Percentiles rank a stretch among this genome's conserved stretches.
Conservation (phyloP, 495 filamentous ascomycete species). For the Talaromyces adpressus region DNA sequence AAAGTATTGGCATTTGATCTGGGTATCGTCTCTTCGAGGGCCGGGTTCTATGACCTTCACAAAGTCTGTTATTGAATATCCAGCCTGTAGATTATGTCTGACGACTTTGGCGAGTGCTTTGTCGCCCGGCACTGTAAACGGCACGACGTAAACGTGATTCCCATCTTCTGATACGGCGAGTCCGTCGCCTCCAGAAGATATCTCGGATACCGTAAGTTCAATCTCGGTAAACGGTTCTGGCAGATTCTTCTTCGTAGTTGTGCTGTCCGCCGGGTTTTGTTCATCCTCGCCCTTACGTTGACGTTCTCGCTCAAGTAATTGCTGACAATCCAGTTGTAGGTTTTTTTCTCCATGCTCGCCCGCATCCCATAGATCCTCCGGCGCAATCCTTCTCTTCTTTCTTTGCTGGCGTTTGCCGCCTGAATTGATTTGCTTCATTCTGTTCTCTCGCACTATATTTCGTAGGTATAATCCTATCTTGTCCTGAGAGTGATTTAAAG, state of each 20-base stretch:
- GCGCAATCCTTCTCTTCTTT: background rate
- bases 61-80: slow-evolving; percentile 72
- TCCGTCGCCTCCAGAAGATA: slow-evolving; percentile 89
- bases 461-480: background rate
- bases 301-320: slow-evolving; percentile 50
- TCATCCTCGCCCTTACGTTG: slow-evolving; percentile 21
- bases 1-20: slow-evolving; percentile 81
- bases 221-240: slow-evolving; percentile 69
- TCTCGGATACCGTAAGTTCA: slow-evolving; percentile 63
- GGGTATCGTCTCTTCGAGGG: slow-evolving; percentile 65
- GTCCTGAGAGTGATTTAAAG: background rate
- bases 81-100: slow-evolving; percentile 50
- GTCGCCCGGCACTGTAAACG: slow-evolving; percentile 85
- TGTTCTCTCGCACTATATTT: background rate
- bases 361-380: slow-evolving; percentile 12
- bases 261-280: slow-evolving; percentile 13
- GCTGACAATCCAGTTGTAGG: slow-evolving; percentile 60
- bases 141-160: slow-evolving; percentile 77
- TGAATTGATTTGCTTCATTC: background rate
- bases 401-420: background rate
- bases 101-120: slow-evolving; percentile 70
- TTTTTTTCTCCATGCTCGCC: slow-evolving; percentile 57
- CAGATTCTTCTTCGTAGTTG: slow-evolving; percentile 25
- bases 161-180: slow-evolving; percentile 59
- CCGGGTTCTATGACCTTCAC: slow-evolving; percentile 68